Evolutionary conservation across 176 grass and related monocot genomes (phyloP).

Genomic region (Ensete glaucum): DNA sequence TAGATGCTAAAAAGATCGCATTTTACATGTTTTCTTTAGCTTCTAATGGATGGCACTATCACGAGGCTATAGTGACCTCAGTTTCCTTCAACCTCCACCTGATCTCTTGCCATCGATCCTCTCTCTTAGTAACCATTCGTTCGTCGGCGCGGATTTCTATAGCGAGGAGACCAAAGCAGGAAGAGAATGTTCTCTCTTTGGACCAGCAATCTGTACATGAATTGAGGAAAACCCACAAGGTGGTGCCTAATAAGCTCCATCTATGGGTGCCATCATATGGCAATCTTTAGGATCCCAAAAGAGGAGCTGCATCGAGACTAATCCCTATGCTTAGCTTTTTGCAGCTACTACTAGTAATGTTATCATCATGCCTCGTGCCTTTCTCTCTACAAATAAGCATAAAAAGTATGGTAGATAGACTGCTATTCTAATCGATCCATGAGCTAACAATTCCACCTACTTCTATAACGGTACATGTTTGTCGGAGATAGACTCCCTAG

Average conservation of each 20-base stretch:
- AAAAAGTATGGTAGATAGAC: neutral
- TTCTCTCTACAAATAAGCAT: neutral
- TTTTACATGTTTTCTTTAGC: neutral
- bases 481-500: too few relatives aligned
- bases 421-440: neutral
- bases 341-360: neutral
- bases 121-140: neutral
- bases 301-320: neutral
- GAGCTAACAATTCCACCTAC: too few relatives aligned
- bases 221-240: conserved; percentile 9
- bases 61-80: neutral
- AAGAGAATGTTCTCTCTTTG: neutral
- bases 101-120: neutral
- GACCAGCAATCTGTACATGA: neutral
- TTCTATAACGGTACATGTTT: too few relatives aligned
- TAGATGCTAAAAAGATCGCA: neutral
- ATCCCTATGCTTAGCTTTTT: neutral
- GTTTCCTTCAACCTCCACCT: neutral
- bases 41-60: neutral
- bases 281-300: neutral
- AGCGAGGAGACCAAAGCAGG: neutral
- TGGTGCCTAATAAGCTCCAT: conserved; percentile 11
- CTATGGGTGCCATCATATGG: neutral
- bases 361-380: neutral
- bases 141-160: neutral